Evolutionary conservation across 2,329 filamentous ascomycete species (phyloP).

Genomic region (Talaromyces sp.): DNA sequence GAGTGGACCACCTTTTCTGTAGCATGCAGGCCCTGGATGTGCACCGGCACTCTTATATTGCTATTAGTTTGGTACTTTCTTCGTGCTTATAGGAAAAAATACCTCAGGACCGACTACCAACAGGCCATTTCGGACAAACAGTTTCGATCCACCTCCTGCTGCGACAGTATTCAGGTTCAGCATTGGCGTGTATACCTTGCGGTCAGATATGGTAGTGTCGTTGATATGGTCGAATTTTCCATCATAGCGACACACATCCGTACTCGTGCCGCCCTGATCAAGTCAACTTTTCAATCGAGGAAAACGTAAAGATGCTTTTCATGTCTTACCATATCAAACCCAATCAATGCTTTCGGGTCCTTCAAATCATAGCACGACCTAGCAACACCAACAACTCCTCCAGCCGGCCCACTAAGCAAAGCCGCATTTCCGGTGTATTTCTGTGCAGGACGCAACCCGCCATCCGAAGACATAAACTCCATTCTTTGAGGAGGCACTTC

Average conservation of each 20-base stretch:
- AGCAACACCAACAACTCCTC: constrained; percentile 86
- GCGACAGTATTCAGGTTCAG: constrained; percentile 92
- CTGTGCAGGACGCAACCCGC: constrained; percentile 52
- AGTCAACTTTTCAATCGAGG: not conserved
- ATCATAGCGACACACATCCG: constrained; percentile 79
- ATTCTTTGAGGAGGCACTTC: constrained; percentile 12
- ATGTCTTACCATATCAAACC: constrained; percentile 66
- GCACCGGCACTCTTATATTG: constrained; percentile 64
- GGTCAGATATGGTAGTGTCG: constrained; percentile 83
- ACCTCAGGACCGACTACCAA: constrained; percentile 82
- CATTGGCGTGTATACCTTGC: constrained; percentile 88
- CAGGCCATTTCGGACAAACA: constrained; percentile 81
- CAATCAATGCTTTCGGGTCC: constrained; percentile 77
- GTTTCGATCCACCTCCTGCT: constrained; percentile 65
- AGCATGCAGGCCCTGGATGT: constrained; percentile 85
- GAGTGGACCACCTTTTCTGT: constrained; percentile 80
- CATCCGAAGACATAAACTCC: constrained; percentile 70
- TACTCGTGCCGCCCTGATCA: constrained; percentile 67
- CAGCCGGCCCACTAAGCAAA: constrained; percentile 81
- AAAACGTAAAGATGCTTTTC: not conserved
- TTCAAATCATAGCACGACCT: constrained; percentile 66
- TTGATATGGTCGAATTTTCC: constrained; percentile 89
- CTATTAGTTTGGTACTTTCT: not conserved
- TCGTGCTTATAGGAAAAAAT: not conserved
- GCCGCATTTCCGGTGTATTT: constrained; percentile 76